Evolutionary conservation across 805 yeast species (phyloP), one percentile per base, ranked within the genome.

Genomic region (Saccharomyces jurei): DNA sequence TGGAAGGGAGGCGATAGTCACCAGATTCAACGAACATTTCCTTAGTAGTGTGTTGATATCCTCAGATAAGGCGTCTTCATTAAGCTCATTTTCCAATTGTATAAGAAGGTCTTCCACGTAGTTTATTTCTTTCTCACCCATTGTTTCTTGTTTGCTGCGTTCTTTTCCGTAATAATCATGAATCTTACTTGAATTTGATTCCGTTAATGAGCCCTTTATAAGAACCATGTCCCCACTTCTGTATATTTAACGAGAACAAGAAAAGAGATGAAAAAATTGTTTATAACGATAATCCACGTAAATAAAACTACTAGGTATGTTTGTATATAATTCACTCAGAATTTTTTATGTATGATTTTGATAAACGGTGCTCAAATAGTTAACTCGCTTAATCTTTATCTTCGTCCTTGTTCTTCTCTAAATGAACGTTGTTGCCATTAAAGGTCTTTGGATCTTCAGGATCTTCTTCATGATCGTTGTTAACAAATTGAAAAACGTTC

Each of bases 341-440:
- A 17, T 6, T n/a, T 36, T 6, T 21, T 9, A 36, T 6, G 44
- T 36, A 36, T 36, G 17, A 22, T 36, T 8, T 13, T 29, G 4
- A 21, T 36, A 36, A 36, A 36, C 4, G 2, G 11, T 6, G 25
- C 11, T 36, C 25, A 36, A 36, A 9, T 17, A 25, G 17, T 6
- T 11, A 36, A 36, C 5, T 36, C 21, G 9, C 10, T 36, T 36
- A 21, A 17, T 31, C 10, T 36, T 36, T 36, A 36, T 36, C 44
- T 36, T 81, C 80, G 58, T 81, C 83, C 25, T 63, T 60, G 22
- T 63, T 65, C 53, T 64, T 66, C 59, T 82, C 82, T 50, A 83
- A 60, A 56, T 74, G 76, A 41, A 80, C 63, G 17, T 72, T 75
- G 62, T 82, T 83, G 0, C 86, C 87, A 60, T 83, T 82, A 60